These are phyloP conservation scores for Yamadazyma takamatsuzukensis DNA, from an alignment of 805 yeast genomes.

Conservation along the genomic window DNA sequence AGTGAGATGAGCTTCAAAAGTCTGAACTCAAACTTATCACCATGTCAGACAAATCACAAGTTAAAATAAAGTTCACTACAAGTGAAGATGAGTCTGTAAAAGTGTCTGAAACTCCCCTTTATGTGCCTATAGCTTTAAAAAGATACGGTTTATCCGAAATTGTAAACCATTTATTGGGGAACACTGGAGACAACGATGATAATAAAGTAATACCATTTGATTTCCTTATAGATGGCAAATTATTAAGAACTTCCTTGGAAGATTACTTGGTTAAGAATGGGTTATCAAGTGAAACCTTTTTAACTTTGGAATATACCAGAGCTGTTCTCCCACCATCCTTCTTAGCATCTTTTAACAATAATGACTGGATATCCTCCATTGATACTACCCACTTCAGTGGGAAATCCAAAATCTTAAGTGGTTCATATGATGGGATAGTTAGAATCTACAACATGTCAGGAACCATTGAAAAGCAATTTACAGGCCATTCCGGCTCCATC, in stretches of 20 bases:
- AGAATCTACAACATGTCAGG: slow-evolving; percentile 86
- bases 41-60: slow-evolving; percentile 45
- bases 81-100: slow-evolving; percentile 75
- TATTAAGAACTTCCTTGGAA: slow-evolving; percentile 73
- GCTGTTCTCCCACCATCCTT: slow-evolving; percentile 94
- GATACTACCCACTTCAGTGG: slow-evolving; percentile 44
- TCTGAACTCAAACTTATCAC: slow-evolving; percentile 5
- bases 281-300: slow-evolving; percentile 72
- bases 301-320: slow-evolving; percentile 84
- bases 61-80: slow-evolving; percentile 80
- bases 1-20: slow-evolving; percentile 2
- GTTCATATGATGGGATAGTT: slow-evolving; percentile 93
- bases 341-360: slow-evolving; percentile 81
- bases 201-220: slow-evolving; percentile 80
- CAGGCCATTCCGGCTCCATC: slow-evolving; percentile 87
- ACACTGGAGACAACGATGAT: slow-evolving; percentile 32
- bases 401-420: slow-evolving; percentile 66
- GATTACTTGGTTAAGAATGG: slow-evolving; percentile 77
- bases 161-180: slow-evolving; percentile 78
- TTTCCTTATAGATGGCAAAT: slow-evolving; percentile 80
- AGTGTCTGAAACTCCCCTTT: slow-evolving; percentile 74
- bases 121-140: slow-evolving; percentile 80
- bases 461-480: slow-evolving; percentile 69
- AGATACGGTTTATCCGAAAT: slow-evolving; percentile 93
- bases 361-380: slow-evolving; percentile 91